A percentile compares a stretch with the other conserved stretches of the same genome.
phyloP scores from a whole-genome alignment of 2,329 filamentous ascomycete species.

The Neonectria hederae region DNA sequence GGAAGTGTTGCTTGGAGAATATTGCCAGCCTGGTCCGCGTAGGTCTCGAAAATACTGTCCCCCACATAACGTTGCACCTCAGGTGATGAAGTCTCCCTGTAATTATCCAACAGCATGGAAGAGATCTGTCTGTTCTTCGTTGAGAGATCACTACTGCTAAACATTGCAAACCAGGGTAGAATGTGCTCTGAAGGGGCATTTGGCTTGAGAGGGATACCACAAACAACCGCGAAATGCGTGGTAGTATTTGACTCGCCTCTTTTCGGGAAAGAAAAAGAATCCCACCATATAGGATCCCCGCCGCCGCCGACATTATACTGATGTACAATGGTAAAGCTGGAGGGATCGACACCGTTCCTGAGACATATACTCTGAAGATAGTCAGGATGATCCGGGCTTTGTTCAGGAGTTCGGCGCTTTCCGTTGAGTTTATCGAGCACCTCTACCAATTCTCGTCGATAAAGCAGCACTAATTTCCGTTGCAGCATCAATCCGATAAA shows the following conservation, averaged over 20 bases:
- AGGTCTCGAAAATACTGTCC: conserved; percentile 1
- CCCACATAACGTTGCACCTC: conserved; percentile 6
- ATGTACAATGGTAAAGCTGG: neutral
- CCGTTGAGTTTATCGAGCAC: neutral
- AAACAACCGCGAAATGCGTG: neutral
- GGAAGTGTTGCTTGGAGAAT: conserved; percentile 1
- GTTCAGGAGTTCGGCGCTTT: neutral
- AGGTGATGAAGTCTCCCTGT: neutral
- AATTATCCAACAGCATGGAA: neutral
- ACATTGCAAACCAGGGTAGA: conserved; percentile 5
- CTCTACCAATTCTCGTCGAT: neutral
- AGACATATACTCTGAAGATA: neutral
- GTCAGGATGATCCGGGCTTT: neutral
- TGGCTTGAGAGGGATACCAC: conserved; percentile 6
- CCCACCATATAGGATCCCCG: conserved; percentile 14
- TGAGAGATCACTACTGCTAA: neutral
- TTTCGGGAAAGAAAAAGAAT: neutral
- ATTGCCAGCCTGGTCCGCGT: neutral
- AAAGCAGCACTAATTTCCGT: neutral
- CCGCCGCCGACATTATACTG: neutral
- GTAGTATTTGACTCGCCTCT: neutral
- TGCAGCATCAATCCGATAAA: conserved; percentile 13
- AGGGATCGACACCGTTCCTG: neutral
- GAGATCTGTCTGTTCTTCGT: neutral
- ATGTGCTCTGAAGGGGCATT: conserved; percentile 3